These are phyloP conservation scores for Carex parvula DNA, from an alignment of 176 grass and related monocot genomes.

Conservation along the genomic window DNA sequence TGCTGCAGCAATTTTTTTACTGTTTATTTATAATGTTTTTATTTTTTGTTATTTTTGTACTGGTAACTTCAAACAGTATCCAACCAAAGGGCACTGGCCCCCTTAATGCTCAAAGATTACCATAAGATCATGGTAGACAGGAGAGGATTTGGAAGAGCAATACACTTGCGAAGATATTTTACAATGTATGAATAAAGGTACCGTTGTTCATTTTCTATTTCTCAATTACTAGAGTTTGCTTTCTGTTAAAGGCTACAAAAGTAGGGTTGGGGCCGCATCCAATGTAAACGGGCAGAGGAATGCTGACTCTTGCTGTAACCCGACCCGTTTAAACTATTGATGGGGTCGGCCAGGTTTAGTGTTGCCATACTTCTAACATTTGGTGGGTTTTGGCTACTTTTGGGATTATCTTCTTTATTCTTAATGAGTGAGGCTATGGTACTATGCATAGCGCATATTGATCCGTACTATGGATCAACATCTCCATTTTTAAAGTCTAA, in stretches of 20 bases:
- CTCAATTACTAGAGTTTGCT: not conserved
- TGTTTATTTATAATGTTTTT: not conserved
- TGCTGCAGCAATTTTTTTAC: not conserved
- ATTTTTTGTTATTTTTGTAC: constrained; percentile 13
- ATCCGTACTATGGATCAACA: too few relatives aligned
- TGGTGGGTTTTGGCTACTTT: not conserved
- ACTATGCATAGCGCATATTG: too few relatives aligned
- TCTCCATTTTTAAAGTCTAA: too few relatives aligned
- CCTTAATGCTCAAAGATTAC: constrained; percentile 95
- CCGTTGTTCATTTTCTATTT: not conserved
- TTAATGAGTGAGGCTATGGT: not conserved
- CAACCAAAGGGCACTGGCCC: constrained; percentile 94
- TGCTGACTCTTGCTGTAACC: not conserved
- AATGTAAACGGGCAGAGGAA: too few relatives aligned
- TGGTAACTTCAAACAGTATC: constrained; percentile 63
- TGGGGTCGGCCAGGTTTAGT: too few relatives aligned
- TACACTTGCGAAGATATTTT: constrained; percentile 72
- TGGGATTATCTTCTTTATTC: not conserved
- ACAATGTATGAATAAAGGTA: constrained; percentile 87
- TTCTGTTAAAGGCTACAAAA: not conserved
- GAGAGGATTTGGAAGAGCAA: constrained; percentile 72
- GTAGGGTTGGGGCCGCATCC: not conserved
- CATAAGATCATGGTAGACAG: constrained; percentile 70
- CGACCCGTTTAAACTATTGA: not conserved
- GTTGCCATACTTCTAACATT: not conserved